A percentile compares a stretch with the other conserved stretches of the same genome.
Conservation (phyloP, 768 basidiomycete species). For the Tricholoma hemisulphureum region DNA sequence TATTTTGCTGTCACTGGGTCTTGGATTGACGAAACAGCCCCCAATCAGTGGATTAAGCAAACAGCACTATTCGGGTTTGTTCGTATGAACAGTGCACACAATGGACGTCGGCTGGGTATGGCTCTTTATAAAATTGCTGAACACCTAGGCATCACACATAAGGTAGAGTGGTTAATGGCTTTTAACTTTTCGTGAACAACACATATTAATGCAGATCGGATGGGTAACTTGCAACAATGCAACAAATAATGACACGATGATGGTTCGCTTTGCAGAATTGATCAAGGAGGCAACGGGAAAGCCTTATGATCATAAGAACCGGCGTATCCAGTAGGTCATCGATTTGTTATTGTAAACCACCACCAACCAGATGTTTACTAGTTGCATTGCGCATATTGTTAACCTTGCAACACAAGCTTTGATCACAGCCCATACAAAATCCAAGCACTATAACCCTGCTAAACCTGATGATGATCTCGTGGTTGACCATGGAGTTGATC, state of each 20-base stretch:
- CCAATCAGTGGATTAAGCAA: conserved; percentile 26
- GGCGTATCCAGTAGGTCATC: too few species aligned
- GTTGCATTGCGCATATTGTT: conserved; percentile 30
- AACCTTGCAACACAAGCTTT: conserved; percentile 34
- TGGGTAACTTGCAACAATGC: conserved; percentile 36
- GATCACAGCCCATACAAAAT: conserved; percentile 22
- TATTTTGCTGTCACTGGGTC: too few species aligned
- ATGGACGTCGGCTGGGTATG: too few species aligned
- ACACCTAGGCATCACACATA: background rate
- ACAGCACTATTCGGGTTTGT: conserved; percentile 34
- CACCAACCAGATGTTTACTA: conserved; percentile 3
- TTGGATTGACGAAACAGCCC: too few species aligned
- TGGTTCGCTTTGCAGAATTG: conserved; percentile 20
- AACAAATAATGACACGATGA: conserved; percentile 39
- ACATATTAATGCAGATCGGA: conserved; percentile 27
- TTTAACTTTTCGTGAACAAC: background rate
- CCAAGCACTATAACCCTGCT: conserved; percentile 22
- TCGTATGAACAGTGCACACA: too few species aligned
- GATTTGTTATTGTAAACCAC: too few species aligned
- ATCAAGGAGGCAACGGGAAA: background rate
- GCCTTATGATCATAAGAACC: too few species aligned
- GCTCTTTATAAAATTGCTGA: too few species aligned
- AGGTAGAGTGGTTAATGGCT: background rate
- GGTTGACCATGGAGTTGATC: background rate
- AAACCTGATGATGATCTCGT: conserved; percentile 18